phyloP scores from a whole-genome alignment of 768 basidiomycete genomes.

The Suillus decipiens region DNA sequence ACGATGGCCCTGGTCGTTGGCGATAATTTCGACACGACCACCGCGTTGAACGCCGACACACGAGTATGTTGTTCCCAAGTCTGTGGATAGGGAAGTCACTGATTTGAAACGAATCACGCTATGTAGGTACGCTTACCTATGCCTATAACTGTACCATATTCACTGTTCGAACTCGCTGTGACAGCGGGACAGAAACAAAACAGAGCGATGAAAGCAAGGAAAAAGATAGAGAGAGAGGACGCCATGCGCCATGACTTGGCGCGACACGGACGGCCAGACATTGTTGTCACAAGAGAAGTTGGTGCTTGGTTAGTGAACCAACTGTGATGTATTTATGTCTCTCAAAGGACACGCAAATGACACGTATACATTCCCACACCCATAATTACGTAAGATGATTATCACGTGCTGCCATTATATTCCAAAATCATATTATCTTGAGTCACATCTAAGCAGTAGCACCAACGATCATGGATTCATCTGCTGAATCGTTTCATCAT shows the following conservation, averaged over 20 bases:
- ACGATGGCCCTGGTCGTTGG: constrained; percentile 88
- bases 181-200: constrained; percentile 69
- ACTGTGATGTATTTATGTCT: constrained; percentile 1
- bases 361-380: constrained; percentile 1
- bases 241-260: constrained; percentile 53
- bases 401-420: neutral
- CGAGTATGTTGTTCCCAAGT: constrained; percentile 95
- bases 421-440: neutral
- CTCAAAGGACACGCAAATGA: constrained; percentile 5
- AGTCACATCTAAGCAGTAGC: neutral
- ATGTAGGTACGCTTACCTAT: constrained; percentile 58
- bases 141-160: constrained; percentile 93
- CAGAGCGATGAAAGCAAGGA: constrained; percentile 69
- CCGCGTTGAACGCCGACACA: constrained; percentile 92
- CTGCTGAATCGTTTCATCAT: constrained; percentile 29
- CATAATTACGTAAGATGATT: neutral
- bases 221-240: constrained; percentile 60
- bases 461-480: constrained; percentile 22
- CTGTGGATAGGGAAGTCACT: constrained; percentile 39
- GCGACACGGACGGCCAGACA: constrained; percentile 50
- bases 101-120: neutral
- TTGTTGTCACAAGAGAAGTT: constrained; percentile 3
- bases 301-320: neutral
- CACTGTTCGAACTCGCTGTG: constrained; percentile 53
- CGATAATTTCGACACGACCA: constrained; percentile 87